Conservation (phyloP, 2,329 filamentous ascomycete species). For the Xylariaceae sp. region DNA sequence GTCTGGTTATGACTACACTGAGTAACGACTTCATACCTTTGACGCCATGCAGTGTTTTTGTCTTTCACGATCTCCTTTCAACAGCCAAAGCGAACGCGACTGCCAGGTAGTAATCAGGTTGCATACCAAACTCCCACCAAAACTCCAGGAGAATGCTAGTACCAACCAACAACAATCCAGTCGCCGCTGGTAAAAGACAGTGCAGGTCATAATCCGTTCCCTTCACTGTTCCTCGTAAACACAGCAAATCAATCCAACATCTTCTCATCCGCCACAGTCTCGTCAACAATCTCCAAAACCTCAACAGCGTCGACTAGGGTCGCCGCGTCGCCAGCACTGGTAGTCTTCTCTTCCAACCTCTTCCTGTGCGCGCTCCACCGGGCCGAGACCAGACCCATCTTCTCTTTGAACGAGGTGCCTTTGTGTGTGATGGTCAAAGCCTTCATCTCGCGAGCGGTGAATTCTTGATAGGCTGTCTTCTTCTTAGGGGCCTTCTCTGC, state of each 20-base stretch:
- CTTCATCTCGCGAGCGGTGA: slow-evolving; percentile 26
- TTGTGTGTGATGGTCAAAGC: slow-evolving; percentile 24
- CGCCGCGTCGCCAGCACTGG: slow-evolving; percentile 11
- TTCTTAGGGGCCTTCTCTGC: slow-evolving; percentile 6
- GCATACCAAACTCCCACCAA: too few relatives aligned
- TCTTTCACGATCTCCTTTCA: too few relatives aligned
- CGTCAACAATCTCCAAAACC: slow-evolving; percentile 42
- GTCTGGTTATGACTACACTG: too few relatives aligned
- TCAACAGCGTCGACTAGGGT: slow-evolving; percentile 61
- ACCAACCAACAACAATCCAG: too few relatives aligned
- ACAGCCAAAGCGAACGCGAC: too few relatives aligned
- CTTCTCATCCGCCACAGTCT: background rate
- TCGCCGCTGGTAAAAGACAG: too few relatives aligned
- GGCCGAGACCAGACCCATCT: slow-evolving; percentile 62
- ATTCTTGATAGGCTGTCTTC: slow-evolving; percentile 35
- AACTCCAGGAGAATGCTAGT: too few relatives aligned
- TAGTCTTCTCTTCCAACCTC: slow-evolving; percentile 53
- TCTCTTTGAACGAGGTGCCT: slow-evolving; percentile 52
- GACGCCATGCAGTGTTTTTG: too few relatives aligned
- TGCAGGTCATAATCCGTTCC: too few relatives aligned
- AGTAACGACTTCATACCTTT: too few relatives aligned
- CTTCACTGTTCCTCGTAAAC: too few relatives aligned
- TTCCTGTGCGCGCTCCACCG: slow-evolving; percentile 63
- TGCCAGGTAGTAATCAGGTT: too few relatives aligned
- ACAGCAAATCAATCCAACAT: background rate